Evolutionary conservation across 257 asterid genomes (phyloP), one percentile per base, ranked within the genome.

Genomic region (Osmanthus fragrans): DNA sequence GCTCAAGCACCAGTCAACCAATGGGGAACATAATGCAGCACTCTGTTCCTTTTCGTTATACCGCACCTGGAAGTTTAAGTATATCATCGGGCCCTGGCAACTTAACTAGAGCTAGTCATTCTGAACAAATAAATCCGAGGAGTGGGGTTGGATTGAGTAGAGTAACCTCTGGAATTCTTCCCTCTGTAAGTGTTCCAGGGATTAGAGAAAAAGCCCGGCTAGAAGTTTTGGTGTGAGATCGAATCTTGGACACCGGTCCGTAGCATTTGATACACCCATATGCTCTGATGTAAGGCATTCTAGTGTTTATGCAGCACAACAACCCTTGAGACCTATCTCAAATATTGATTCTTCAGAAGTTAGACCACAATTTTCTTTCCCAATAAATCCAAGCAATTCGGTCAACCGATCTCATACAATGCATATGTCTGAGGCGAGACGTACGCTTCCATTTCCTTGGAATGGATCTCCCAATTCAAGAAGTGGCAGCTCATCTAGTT

Each of bases 1-100:
- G 89, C 82, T 88, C 96, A 49, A 89, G 92, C 86, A 80, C 90
- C 21, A 79, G 73, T 78, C 90, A 85, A 71, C 89, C 74, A 75
- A 86, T 58, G 47, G 88, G 80, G 79, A 82, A 81, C 77, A 1
- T 81, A 75, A 77, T 80, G 63, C 90, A 80, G 72, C 89, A 87
- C 69, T 82, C 82, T 27, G 73, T 80, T 81, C 86, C 88, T 75
- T 79, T 81, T 76, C 79, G 69, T 73, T 78, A 84, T 71, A 73
- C 82, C 77, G 37, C 90, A 72, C 79, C 89, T 37, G 80, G 86
- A 75, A 87, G 83, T 72, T 80, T 89, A 78, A 85, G 70, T 68
- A 74, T 88, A 60, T 76, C 88, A 47, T 79, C 94, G 25, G 85
- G 83, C 73, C 84, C 87, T 8, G 77, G 58, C 58, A 83, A 77